Evolutionary conservation across 2,329 filamentous ascomycete genomes (phyloP), one percentile per base, ranked within the genome.

Genomic region (Colletotrichum cereale): DNA sequence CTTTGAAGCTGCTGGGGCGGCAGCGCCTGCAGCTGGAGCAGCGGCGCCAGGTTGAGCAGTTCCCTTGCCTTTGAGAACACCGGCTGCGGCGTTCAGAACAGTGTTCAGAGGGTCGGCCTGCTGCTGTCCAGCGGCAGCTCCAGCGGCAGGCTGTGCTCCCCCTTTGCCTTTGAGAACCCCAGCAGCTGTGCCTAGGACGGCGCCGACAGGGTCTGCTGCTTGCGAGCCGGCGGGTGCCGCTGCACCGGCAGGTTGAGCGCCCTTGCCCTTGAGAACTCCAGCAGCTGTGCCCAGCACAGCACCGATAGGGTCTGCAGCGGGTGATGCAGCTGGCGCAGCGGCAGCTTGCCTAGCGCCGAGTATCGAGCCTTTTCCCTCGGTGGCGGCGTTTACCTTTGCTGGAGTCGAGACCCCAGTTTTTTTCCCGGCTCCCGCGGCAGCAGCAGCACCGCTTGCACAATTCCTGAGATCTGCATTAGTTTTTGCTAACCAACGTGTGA

Each of bases 141-240:
- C 40, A 14, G 66, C 40, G 3, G 66, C 66, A 11, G 47, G 48
- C 14, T 62, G 64, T 5, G 34, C 64, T 2, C 64, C 64, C 2
- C 64, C 64, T 26, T 71, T 71, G n/a, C 68, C 68, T 36, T 62
- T 71, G n/a, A 71, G 42, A 3, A 71, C 63, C n/a, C 68, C 68
- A 5, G 63, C 68, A 10, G 68, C 68, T 2, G 63, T 67, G 34
- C 67, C 67, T n/a, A 71, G 42, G 7, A 71, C 67, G 11, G 64
- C 31, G 8, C 42, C 52, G 8, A 71, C 38, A 0, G 67, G 67
- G 18, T 67, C 57, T 1, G 67, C 64, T 8, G 67, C 67, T 67
- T 71, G 64, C 4, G 56, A 56, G 16, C 67, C 67, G 11, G 67
- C 67, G 2, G 67, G 67, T 18, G 67, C 67, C 7, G 67, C 63